These are phyloP conservation scores for Cutaneotrichosporon sp. DNA, from an alignment of 1,284 basidiomycete genomes.

Conservation along the genomic window DNA sequence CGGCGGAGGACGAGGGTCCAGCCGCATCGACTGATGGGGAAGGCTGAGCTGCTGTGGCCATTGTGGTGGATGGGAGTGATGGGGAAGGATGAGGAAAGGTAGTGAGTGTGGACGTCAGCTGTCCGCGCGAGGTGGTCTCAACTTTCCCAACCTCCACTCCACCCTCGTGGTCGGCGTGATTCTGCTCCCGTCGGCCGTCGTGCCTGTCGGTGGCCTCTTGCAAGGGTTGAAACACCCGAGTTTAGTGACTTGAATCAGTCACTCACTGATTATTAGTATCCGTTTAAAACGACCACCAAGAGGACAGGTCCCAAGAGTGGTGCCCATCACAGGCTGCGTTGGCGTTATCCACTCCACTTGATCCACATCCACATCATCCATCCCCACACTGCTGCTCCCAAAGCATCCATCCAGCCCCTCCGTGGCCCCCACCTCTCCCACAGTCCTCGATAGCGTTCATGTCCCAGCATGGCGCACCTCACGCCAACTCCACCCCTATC, in stretches of 20 bases:
- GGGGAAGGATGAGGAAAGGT: background rate
- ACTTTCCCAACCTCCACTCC: background rate
- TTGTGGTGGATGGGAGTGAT: background rate
- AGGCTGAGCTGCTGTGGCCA: conserved; percentile 13
- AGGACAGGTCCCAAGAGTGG: too few species aligned
- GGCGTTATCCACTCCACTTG: background rate
- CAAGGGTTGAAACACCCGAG: background rate
- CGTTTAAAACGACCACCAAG: too few species aligned
- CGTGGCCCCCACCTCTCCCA: background rate
- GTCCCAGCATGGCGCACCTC: conserved; percentile 56
- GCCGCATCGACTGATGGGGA: conserved; percentile 14
- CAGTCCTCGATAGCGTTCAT: conserved; percentile 41
- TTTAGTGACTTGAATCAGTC: background rate
- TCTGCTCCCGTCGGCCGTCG: background rate
- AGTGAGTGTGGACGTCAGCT: background rate
- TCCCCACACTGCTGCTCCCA: background rate
- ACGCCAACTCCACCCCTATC: conserved; percentile 25
- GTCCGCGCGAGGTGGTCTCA: background rate
- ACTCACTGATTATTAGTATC: background rate
- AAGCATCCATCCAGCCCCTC: conserved; percentile 14
- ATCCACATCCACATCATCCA: background rate
- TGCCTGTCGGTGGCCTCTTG: background rate
- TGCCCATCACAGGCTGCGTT: background rate
- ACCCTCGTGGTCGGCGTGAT: background rate
- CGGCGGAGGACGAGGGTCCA: conserved; percentile 57